phyloP scores from a whole-genome alignment of 768 basidiomycete genomes.

The Rhodotorula toruloides region DNA sequence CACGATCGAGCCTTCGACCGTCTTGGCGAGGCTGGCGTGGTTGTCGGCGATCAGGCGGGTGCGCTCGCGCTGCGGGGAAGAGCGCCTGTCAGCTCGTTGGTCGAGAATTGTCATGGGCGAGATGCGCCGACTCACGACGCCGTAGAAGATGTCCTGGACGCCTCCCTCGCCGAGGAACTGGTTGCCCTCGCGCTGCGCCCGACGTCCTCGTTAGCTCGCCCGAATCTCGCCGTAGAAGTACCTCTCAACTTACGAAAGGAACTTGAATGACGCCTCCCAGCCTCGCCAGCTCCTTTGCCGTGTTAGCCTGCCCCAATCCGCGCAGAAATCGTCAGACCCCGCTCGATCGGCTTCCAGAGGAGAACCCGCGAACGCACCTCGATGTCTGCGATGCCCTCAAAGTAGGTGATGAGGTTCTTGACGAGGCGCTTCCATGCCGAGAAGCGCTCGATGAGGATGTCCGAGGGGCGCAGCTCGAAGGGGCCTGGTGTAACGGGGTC shows the following conservation, averaged over 20 bases:
- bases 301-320: constrained; percentile 63
- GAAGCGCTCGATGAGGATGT: constrained; percentile 83
- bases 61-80: constrained; percentile 60
- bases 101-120: neutral
- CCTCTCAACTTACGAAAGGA: constrained; percentile 57
- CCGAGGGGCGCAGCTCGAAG: constrained; percentile 66
- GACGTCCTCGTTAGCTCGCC: too few species aligned
- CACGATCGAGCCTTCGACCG: constrained; percentile 93
- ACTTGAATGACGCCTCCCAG: constrained; percentile 95
- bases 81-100: neutral
- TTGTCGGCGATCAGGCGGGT: constrained; percentile 89
- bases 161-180: constrained; percentile 99
- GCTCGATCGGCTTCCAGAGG: neutral
- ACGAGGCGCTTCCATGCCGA: constrained; percentile 42
- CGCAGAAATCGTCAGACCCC: too few species aligned
- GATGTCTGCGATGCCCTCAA: constrained; percentile 66
- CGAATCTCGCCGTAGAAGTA: neutral
- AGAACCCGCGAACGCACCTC: constrained; percentile 51
- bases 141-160: constrained; percentile 78
- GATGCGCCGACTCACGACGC: constrained; percentile 50
- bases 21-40: constrained; percentile 90
- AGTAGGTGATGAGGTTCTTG: constrained; percentile 42
- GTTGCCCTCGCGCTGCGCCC: constrained; percentile 53
- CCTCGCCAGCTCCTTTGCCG: constrained; percentile 85
- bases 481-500: constrained; percentile 53